Conservation (phyloP, 1,139 yeast genomes). For the Candida buenavistaensis region DNA sequence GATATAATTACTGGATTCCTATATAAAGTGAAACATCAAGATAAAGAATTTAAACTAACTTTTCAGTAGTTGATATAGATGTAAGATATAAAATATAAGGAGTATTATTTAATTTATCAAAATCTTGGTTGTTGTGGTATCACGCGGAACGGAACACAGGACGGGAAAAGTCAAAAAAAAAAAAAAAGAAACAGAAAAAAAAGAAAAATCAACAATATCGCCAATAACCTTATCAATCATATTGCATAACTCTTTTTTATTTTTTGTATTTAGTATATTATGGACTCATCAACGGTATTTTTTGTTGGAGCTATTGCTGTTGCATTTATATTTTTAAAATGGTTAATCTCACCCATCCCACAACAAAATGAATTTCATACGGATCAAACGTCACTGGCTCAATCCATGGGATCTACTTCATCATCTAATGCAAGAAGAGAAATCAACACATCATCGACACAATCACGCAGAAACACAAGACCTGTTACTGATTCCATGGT, state of each 20-base stretch:
- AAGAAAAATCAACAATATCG: too few species aligned
- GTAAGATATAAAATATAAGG: too few species aligned
- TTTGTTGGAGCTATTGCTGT: constrained; percentile 50
- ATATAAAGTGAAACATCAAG: constrained; percentile 71
- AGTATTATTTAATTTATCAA: too few species aligned
- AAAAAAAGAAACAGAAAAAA: too few species aligned
- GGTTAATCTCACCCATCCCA: constrained; percentile 60
- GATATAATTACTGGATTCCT: constrained; percentile 78
- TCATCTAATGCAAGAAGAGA: constrained; percentile 6
- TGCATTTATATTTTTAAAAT: constrained; percentile 58
- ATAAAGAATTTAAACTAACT: constrained; percentile 45
- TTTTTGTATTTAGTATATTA: constrained; percentile 14
- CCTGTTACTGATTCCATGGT: constrained; percentile 79
- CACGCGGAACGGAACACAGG: too few species aligned
- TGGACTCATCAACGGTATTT: constrained; percentile 57
- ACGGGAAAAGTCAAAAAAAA: too few species aligned
- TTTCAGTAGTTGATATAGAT: constrained; percentile 17
- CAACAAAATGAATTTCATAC: constrained; percentile 29
- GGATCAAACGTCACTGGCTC: not conserved
- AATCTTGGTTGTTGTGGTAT: too few species aligned
- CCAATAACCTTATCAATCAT: too few species aligned
- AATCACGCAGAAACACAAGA: constrained; percentile 37
- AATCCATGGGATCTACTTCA: constrained; percentile 4
- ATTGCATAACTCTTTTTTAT: not conserved
- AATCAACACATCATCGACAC: constrained; percentile 5